Evolutionary conservation across 352 stramenopile species (phyloP).

Genomic region (Elongisporangium anandrum): DNA sequence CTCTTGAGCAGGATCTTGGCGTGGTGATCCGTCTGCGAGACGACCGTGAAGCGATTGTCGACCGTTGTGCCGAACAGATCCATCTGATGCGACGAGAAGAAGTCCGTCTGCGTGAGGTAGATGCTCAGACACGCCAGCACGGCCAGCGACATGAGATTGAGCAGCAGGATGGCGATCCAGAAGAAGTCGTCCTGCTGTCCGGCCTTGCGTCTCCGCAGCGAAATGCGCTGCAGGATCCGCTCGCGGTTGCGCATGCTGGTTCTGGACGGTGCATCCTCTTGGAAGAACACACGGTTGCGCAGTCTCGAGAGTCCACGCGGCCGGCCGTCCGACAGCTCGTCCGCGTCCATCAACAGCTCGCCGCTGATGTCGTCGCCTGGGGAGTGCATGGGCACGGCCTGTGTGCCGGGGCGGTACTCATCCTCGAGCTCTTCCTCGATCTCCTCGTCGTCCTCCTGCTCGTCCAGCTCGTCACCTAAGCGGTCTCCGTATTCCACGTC

Average conservation of each 20-base stretch:
- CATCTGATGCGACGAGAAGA: constrained; percentile 77
- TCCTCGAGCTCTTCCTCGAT: constrained; percentile 30
- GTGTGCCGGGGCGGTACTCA: constrained; percentile 44
- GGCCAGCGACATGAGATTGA: constrained; percentile 64
- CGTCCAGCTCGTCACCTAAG: constrained; percentile 7
- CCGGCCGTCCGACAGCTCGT: constrained; percentile 2
- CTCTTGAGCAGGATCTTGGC: constrained; percentile 82
- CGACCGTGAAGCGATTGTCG: constrained; percentile 78
- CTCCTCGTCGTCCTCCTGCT: constrained; percentile 9
- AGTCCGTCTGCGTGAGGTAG: constrained; percentile 76
- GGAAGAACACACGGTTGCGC: constrained; percentile 54
- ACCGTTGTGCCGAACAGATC: constrained; percentile 80
- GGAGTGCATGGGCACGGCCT: constrained; percentile 67
- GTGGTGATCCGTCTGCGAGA: constrained; percentile 49
- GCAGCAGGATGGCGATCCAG: constrained; percentile 66
- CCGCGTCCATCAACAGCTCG: constrained; percentile 29
- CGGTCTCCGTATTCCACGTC: constrained; percentile 9
- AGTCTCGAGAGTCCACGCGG: constrained; percentile 4
- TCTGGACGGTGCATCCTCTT: constrained; percentile 16
- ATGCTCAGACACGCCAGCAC: constrained; percentile 56
- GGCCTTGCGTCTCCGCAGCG: constrained; percentile 47
- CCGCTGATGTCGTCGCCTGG: constrained; percentile 40
- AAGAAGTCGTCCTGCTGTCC: constrained; percentile 52
- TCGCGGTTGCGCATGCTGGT: constrained; percentile 27
- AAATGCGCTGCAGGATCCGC: constrained; percentile 51